phyloP scores from a whole-genome alignment of 179 eudicot genomes.

The Beta lomatogona region DNA sequence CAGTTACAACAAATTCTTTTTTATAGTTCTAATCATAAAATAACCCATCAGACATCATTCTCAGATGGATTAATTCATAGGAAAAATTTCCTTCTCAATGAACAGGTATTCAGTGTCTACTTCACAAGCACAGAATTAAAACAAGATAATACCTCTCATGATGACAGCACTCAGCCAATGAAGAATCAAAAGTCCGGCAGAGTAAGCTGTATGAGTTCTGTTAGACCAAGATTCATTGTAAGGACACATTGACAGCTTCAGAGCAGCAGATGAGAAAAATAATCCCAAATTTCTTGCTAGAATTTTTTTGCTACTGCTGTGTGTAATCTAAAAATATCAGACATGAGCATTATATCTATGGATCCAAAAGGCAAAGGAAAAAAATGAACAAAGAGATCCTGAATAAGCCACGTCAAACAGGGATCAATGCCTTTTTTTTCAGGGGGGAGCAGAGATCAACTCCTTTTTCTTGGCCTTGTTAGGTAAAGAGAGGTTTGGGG shows the following conservation, averaged over 20 bases:
- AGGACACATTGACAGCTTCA: background rate
- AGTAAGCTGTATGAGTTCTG: conserved; percentile 87
- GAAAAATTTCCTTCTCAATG: conserved; percentile 5
- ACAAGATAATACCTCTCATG: conserved; percentile 67
- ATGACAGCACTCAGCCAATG: conserved; percentile 94
- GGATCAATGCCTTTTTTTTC: background rate
- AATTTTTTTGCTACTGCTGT: background rate
- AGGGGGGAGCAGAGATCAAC: background rate
- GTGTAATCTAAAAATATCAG: background rate
- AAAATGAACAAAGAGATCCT: background rate
- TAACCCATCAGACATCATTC: too few relatives aligned
- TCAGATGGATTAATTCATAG: background rate
- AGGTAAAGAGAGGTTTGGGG: too few relatives aligned
- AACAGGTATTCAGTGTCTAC: background rate
- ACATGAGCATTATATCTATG: background rate
- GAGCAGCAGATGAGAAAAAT: background rate
- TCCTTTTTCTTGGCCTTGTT: too few relatives aligned
- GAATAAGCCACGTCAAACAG: background rate
- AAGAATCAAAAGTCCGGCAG: conserved; percentile 82
- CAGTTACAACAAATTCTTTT: too few relatives aligned
- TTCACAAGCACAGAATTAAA: background rate
- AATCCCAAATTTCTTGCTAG: background rate
- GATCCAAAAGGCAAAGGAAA: background rate
- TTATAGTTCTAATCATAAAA: too few relatives aligned
- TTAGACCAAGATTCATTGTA: conserved; percentile 22